phyloP scores from a whole-genome alignment of 225 moss, liverwort and hornwort species.

The Asterella californica region DNA sequence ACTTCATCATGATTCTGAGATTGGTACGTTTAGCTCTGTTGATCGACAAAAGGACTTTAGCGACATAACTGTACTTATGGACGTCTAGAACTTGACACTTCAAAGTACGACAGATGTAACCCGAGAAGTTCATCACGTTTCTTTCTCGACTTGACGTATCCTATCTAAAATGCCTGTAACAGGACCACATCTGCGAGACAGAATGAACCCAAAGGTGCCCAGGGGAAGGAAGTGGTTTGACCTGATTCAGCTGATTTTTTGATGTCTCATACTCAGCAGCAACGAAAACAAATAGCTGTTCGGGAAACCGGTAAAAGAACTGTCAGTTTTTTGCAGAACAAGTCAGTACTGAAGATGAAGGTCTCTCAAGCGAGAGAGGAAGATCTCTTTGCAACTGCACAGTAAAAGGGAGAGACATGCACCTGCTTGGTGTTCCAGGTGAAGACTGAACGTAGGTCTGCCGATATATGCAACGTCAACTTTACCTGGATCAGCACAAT shows the following conservation, averaged over 20 bases:
- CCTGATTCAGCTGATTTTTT: slow-evolving; percentile 79
- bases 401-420: not conserved
- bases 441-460: slow-evolving; percentile 90
- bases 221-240: slow-evolving; percentile 15
- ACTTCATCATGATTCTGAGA: too few relatives aligned
- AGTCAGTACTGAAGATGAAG: not conserved
- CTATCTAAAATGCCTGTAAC: not conserved
- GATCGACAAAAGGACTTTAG: not conserved
- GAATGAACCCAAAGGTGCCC: not conserved
- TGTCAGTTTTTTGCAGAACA: not conserved
- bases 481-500: slow-evolving; percentile 46
- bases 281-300: slow-evolving; percentile 76
- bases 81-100: not conserved
- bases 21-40: too few relatives aligned
- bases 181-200: not conserved
- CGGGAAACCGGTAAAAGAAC: not conserved
- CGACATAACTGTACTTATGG: not conserved
- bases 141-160: not conserved
- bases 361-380: not conserved
- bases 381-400: not conserved
- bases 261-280: slow-evolving; percentile 88
- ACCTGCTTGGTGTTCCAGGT: slow-evolving; percentile 99
- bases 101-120: not conserved
- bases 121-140: not conserved
- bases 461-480: slow-evolving; percentile 63